Evolutionary conservation across 2,329 filamentous ascomycete species (phyloP).

Genomic region (Arthrinium phaeospermum): DNA sequence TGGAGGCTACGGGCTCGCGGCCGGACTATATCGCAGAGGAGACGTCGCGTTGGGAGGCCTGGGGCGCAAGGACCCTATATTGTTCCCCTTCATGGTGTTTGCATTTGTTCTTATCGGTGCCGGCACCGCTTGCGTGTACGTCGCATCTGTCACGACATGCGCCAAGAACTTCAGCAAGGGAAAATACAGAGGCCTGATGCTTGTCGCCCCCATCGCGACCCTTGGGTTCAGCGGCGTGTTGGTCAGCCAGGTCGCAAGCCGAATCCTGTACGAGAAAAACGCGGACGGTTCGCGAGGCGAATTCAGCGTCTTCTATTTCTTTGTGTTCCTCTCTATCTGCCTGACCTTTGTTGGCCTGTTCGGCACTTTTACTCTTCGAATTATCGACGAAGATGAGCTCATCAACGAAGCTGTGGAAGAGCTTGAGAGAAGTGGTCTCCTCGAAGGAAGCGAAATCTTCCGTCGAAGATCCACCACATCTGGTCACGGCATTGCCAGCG

Average conservation of each 20-base stretch:
- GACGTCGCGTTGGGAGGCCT: conserved; percentile 40
- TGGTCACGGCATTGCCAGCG: conserved; percentile 69
- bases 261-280: conserved; percentile 72
- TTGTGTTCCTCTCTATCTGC: conserved; percentile 80
- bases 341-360: conserved; percentile 73
- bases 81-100: conserved; percentile 82
- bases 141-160: conserved; percentile 89
- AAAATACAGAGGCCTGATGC: conserved; percentile 83
- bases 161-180: conserved; percentile 97
- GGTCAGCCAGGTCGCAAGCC: conserved; percentile 86
- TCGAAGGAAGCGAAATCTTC: conserved; percentile 78
- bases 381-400: conserved; percentile 84
- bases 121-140: conserved; percentile 87
- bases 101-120: conserved; percentile 84
- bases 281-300: conserved; percentile 68
- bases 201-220: conserved; percentile 88
- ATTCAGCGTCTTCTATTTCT: conserved; percentile 82
- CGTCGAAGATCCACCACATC: conserved; percentile 54
- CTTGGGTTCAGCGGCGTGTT: conserved; percentile 96
- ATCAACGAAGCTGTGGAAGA: conserved; percentile 92
- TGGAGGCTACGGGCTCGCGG: conserved; percentile 81
- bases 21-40: conserved; percentile 69
- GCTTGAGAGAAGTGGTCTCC: conserved; percentile 83
- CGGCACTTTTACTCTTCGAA: conserved; percentile 74
- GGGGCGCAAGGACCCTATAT: conserved; percentile 60